Base-by-base conservation (phyloP, 345 rosid genomes). In the Excoecaria agallocha region DNA sequence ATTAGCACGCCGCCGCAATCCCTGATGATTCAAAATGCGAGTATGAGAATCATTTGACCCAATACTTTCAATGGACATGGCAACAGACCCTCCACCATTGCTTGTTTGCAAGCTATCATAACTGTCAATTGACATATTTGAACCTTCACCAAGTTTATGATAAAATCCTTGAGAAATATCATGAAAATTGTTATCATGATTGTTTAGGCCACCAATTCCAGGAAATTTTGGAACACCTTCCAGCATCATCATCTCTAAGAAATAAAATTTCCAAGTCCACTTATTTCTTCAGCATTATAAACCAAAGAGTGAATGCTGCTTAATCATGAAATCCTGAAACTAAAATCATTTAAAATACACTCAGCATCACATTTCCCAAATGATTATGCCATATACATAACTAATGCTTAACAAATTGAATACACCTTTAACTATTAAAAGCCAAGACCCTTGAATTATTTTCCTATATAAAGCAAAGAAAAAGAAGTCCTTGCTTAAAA, bases 41-140 rank as follows among this genome's bases (percentile, higher is more conserved):
- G 87, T 80, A 25, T 73, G 82, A 35, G 87, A 85, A 46, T 80
- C 87, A 57, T 79, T 85, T 7, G 87, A 85, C 56, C 80, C 87
- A 1, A 82, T 69, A 48, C 87, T 85, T 60, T 80, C 85, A n/a
- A 80, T 35, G 12, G 87, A 56, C 60, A 56, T 85, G 3, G 84
- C 82, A 39, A 78, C 81, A 30, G 85, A 85, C 50, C 87, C 87
- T 24, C 85, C 87, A 58, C 30, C 30, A 30, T 74, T 78, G 80
- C 82, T 76, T 24, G 84, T 85, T 56, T 82, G 85, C 69, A 85
- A 68, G 82, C 85, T 84, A n/a, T 81, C 82, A 60, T 57, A 71
- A 75, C 85, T 82, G 52, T 82, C 85, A 1, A 78, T 74, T 12
- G 87, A 85, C 87, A 82, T 85, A 76, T 80, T 85, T 24, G 84